A percentile compares a stretch with the other conserved stretches of the same genome.
These are phyloP conservation scores for Microbotryomycetes sp. DNA, from an alignment of 1,284 basidiomycete genomes.

Conservation along the genomic window DNA sequence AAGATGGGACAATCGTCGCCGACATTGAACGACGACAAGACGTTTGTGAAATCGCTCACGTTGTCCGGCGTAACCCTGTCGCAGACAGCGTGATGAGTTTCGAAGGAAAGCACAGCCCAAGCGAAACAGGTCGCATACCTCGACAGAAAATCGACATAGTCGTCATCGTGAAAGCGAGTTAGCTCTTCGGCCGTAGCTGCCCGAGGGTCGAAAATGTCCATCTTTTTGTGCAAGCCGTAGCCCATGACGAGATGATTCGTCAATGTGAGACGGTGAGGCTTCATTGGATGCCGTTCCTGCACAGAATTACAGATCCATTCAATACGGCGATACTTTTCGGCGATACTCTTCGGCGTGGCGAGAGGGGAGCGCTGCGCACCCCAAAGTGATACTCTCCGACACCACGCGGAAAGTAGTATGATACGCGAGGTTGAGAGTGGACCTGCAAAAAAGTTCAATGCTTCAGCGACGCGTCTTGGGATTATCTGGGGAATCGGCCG, in stretches of 20 bases:
- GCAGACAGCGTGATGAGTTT: constrained; percentile 14
- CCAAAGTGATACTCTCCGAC: constrained; percentile 95
- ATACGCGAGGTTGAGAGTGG: constrained; percentile 50
- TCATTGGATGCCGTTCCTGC: constrained; percentile 96
- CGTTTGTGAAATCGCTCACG: constrained; percentile 49
- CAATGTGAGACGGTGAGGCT: constrained; percentile 86
- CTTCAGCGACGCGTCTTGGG: too few species aligned
- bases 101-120: neutral
- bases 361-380: constrained; percentile 47
- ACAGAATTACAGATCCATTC: constrained; percentile 11
- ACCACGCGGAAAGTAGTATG: constrained; percentile 90
- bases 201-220: constrained; percentile 86
- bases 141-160: constrained; percentile 91
- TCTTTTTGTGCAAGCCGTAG: constrained; percentile 92
- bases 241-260: constrained; percentile 94
- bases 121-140: constrained; percentile 49
- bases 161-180: constrained; percentile 78
- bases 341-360: neutral
- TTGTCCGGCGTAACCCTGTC: constrained; percentile 72
- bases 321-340: neutral
- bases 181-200: constrained; percentile 84
- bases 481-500: too few species aligned
- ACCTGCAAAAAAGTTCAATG: constrained; percentile 7
- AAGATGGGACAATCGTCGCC: constrained; percentile 88
- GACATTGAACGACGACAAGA: constrained; percentile 36